These are phyloP conservation scores for Aspergillus sp. DNA, from an alignment of 2,329 filamentous ascomycete species.

Conservation along the genomic window DNA sequence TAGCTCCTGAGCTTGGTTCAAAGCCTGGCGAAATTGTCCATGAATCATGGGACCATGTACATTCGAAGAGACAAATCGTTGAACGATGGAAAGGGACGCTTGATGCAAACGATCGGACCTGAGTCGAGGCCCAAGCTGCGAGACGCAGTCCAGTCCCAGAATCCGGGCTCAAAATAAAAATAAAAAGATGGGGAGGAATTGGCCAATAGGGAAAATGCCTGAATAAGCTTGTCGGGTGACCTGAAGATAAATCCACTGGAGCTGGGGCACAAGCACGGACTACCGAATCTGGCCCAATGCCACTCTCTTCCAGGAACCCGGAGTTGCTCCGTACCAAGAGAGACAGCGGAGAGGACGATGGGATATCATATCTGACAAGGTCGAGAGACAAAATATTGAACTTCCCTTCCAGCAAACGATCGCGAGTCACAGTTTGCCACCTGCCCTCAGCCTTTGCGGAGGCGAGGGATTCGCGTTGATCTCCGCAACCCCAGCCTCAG, in stretches of 20 bases:
- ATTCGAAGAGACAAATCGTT: no score
- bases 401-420: not conserved
- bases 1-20: no score
- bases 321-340: not conserved
- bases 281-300: slow-evolving; percentile 6
- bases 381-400: not conserved
- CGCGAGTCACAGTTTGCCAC: not conserved
- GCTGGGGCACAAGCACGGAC: slow-evolving; percentile 5
- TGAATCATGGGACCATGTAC: no score
- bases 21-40: no score
- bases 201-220: slow-evolving; percentile 2
- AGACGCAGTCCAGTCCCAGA: not conserved
- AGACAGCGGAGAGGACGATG: not conserved
- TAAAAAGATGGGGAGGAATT: slow-evolving; percentile 4
- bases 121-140: not conserved
- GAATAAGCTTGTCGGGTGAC: slow-evolving; percentile 15
- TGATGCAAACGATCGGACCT: not conserved
- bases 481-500: slow-evolving; percentile 2
- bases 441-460: not conserved
- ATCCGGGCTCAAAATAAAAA: slow-evolving; percentile 3
- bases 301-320: not conserved
- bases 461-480: not conserved
- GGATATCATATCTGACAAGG: not conserved
- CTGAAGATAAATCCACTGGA: not conserved
- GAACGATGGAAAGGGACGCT: not conserved